Evolutionary conservation across 306 rosid genomes (phyloP).

Genomic region (Amphicarpaea edgeworthii): DNA sequence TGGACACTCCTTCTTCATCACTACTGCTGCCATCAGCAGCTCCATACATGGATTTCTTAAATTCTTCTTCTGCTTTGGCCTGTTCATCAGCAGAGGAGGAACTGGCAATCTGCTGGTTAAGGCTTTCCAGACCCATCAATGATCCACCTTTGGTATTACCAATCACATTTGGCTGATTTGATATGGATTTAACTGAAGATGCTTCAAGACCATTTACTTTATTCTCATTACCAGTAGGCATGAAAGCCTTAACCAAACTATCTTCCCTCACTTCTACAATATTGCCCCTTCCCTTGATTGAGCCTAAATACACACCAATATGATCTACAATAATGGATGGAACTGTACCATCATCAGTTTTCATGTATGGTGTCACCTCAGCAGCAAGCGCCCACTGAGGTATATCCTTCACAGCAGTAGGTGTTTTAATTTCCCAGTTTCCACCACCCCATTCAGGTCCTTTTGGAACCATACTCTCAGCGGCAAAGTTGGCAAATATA

Average conservation of each 20-base stretch:
- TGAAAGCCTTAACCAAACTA: conserved; percentile 78
- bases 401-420: conserved; percentile 74
- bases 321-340: conserved; percentile 94
- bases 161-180: conserved; percentile 59
- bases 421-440: conserved; percentile 98
- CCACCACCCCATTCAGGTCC: conserved; percentile 99
- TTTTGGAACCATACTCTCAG: conserved; percentile 97
- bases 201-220: conserved; percentile 62
- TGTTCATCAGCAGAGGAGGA: conserved; percentile 79
- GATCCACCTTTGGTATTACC: conserved; percentile 62
- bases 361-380: conserved; percentile 98
- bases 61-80: conserved; percentile 97
- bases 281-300: conserved; percentile 90
- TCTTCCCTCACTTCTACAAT: conserved; percentile 91
- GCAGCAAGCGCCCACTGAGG: conserved; percentile 99
- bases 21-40: conserved; percentile 91
- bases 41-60: conserved; percentile 90
- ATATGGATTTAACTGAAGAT: conserved; percentile 55
- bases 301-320: conserved; percentile 93
- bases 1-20: conserved; percentile 89
- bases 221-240: conserved; percentile 59
- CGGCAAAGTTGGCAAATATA: conserved; percentile 94
- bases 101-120: conserved; percentile 58
- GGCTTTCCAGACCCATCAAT: conserved; percentile 76
- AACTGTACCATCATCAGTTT: conserved; percentile 85